phyloP scores from a whole-genome alignment of 345 rosid species.

The Gossypium thurberi region DNA sequence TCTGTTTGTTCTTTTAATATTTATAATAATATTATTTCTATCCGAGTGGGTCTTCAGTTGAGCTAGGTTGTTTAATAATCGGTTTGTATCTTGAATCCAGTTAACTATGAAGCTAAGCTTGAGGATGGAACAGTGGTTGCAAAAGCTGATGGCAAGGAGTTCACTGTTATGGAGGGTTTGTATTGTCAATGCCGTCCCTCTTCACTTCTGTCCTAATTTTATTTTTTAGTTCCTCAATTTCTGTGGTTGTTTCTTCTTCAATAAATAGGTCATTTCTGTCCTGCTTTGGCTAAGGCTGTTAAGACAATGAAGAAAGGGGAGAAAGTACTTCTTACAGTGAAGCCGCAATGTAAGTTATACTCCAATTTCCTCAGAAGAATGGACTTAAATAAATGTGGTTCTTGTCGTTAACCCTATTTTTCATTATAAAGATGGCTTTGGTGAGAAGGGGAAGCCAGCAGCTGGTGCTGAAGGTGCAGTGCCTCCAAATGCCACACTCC shows the following conservation, averaged over 20 bases:
- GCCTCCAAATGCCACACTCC: conserved; percentile 70
- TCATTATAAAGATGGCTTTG: conserved; percentile 69
- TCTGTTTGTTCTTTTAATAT: not conserved
- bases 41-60: not conserved
- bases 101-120: conserved; percentile 64
- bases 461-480: conserved; percentile 49
- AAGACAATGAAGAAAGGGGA: conserved; percentile 93
- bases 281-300: conserved; percentile 69
- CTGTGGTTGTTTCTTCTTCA: not conserved
- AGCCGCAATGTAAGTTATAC: conserved; percentile 55
- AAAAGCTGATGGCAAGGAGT: conserved; percentile 69
- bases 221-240: not conserved
- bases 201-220: not conserved
- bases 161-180: conserved; percentile 69
- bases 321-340: conserved; percentile 68
- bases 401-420: conserved; percentile 7
- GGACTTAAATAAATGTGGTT: not conserved
- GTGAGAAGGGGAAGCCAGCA: conserved; percentile 72
- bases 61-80: not conserved
- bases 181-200: not conserved
- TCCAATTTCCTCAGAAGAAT: not conserved
- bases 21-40: not conserved
- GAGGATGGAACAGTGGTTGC: conserved; percentile 72
- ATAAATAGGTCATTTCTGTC: conserved; percentile 67
- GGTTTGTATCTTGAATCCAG: conserved; percentile 30